Percentiles rank a stretch among this genome's conserved stretches.
Conservation (phyloP, 352 stramenopile species). For the Phytopythium oedochilum region DNA sequence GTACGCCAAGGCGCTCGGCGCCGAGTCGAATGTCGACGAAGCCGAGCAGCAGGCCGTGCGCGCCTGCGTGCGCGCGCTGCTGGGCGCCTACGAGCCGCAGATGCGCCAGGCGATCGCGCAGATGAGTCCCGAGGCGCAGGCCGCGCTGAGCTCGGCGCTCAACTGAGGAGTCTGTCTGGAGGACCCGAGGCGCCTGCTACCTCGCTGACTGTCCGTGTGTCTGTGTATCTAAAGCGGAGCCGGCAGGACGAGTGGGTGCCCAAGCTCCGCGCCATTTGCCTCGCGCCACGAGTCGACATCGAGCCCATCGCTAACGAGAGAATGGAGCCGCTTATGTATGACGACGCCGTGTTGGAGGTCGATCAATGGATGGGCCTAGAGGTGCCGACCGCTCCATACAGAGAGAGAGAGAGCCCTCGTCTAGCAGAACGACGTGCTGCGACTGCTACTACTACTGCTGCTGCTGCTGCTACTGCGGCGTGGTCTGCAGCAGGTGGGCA, state of each 20-base stretch:
- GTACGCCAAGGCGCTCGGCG: conserved; percentile 68
- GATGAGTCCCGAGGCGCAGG: conserved; percentile 70
- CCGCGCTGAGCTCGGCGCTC: conserved; percentile 50
- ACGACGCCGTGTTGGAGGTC: background rate
- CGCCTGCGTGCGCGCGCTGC: conserved; percentile 54
- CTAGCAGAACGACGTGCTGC: too few relatives aligned
- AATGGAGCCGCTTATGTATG: background rate
- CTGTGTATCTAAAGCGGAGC: conserved; percentile 2
- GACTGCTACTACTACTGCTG: too few relatives aligned
- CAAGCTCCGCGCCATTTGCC: background rate
- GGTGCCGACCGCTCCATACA: too few relatives aligned
- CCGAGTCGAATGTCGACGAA: conserved; percentile 65
- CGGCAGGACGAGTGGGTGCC: background rate
- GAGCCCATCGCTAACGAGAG: background rate
- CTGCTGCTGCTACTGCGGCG: background rate
- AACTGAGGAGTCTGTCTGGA: too few relatives aligned
- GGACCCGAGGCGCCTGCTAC: too few relatives aligned
- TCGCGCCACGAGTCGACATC: background rate
- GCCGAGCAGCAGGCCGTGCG: conserved; percentile 74
- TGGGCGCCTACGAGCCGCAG: conserved; percentile 66
- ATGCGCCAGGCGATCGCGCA: conserved; percentile 75
- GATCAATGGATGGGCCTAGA: too few relatives aligned
- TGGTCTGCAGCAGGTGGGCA: conserved; percentile 17
- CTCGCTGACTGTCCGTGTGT: too few relatives aligned
- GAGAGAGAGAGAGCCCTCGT: too few relatives aligned